A percentile compares a stretch with the other conserved stretches of the same genome.
These are phyloP conservation scores for Baorangia bicolor DNA, from an alignment of 768 basidiomycete species.

Conservation along the genomic window DNA sequence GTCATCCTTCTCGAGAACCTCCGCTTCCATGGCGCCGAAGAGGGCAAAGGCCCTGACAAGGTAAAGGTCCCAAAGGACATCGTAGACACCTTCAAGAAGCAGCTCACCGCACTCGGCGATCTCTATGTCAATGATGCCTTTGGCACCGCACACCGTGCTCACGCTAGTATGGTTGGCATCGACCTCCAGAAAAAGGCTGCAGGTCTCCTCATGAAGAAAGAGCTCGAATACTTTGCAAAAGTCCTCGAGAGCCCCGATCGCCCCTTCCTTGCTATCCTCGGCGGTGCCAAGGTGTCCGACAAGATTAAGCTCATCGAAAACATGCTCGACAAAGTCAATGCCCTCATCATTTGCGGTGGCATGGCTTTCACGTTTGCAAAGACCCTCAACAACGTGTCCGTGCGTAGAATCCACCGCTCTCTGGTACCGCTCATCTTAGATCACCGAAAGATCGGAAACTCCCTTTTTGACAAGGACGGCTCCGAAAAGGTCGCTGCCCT, in stretches of 20 bases:
- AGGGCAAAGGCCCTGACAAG: slow-evolving; percentile 97
- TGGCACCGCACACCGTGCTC: slow-evolving; percentile 96
- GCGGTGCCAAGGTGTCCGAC: slow-evolving; percentile 98
- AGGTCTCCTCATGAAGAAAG: slow-evolving; percentile 97
- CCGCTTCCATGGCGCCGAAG: slow-evolving; percentile 98
- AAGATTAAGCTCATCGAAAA: slow-evolving; percentile 99
- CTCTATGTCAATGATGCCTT: slow-evolving; percentile 99
- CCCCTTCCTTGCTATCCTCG: slow-evolving; percentile 97
- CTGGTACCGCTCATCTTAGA: neutral
- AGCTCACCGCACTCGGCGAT: slow-evolving; percentile 89
- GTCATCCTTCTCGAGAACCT: slow-evolving; percentile 95
- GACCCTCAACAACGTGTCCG: slow-evolving; percentile 75
- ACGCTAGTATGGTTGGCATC: slow-evolving; percentile 98
- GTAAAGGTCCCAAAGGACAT: slow-evolving; percentile 85
- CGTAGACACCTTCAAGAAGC: slow-evolving; percentile 81
- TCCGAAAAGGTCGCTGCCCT: slow-evolving; percentile 80
- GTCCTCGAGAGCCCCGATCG: slow-evolving; percentile 91
- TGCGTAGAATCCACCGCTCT: slow-evolving; percentile 32
- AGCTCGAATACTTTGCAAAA: slow-evolving; percentile 98
- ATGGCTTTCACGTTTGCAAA: slow-evolving; percentile 99
- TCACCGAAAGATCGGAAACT: slow-evolving; percentile 72
- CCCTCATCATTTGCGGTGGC: slow-evolving; percentile 93
- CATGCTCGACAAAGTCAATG: slow-evolving; percentile 98
- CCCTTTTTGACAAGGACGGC: slow-evolving; percentile 89
- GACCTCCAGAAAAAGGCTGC: slow-evolving; percentile 89